Base-by-base conservation (phyloP, 2,329 filamentous ascomycete genomes). In the Grosmannia serpens region DNA sequence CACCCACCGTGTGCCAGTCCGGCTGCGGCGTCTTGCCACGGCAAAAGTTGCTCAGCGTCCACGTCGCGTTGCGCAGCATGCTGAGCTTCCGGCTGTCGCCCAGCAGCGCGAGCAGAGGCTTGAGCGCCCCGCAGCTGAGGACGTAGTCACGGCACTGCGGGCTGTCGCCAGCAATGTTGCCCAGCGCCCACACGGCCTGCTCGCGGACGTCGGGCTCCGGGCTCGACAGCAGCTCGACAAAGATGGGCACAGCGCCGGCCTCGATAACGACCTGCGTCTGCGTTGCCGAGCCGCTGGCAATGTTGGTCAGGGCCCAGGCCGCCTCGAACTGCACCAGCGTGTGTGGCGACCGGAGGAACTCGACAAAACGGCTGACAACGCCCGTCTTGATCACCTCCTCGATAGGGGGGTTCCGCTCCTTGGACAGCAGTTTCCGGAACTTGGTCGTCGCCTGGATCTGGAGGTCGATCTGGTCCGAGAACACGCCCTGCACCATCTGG, bases 21-120 rank as follows among this genome's bases (percentile, higher is more conserved):
- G 94, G 94, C 77, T 99, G 94, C 56, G 94, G 94, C 10, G 92
- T 96, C 84, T 99, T 99, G 76, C 94, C 94, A 80, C 94, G 90
- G 79, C 94, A 99, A 78, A 99, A 99, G 81, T 99, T 99, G 82
- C 94, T 97, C 59, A 99, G 79, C 51, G 94, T 99, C 94, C 94
- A 99, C 27, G 94, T 99, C 41, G 94, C 94, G 72, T 99, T 99
- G 66, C 94, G 84, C 56, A 99, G 86, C 94, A 99, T 99, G 82
- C 91, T 97, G 60, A 99, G 80, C 81, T 99, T 99, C 69, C 94
- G 91, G 78, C 94, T 96, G 74, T 99, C 94, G 58, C 92, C 92
- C 59, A 99, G 85, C 51, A 99, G 83, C 69, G 84, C 84, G 59
- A 99, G 83, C 59, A 99, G 82, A 56, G 94, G 94, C 73, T 90